Base-by-base conservation (phyloP, 495 filamentous ascomycete genomes). In the Niebla homalea region DNA sequence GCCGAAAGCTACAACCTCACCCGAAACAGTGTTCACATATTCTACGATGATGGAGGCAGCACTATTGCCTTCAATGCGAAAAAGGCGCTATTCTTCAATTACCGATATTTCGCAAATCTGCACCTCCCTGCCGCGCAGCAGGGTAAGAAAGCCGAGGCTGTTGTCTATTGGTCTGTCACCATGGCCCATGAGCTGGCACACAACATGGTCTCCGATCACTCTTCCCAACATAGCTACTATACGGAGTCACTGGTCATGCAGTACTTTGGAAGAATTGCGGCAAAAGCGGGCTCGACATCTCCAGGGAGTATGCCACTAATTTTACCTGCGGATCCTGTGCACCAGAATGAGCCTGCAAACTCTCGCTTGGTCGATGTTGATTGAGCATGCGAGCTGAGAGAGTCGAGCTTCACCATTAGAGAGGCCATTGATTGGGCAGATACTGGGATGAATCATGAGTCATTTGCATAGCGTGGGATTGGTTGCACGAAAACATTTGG, bases 111-210 rank as follows among this genome's bases (percentile, higher is more conserved):
- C 57, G 72, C 81, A 45, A 77, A 89, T 56, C 64, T 94, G 25
- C 92, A 98, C 63, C 66, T 74, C 46, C 61, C 63, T 23, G 60
- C 70, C 15, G 54, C 72, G 14, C 67, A 71, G 15, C 62, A 67
- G 52, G 61, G 57, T 32, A 37, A 67, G 20, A 57, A 36, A 20
- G 62, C 70, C 40, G 79, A 89, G 36, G 87, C 89, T 1, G 62
- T 81, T 35, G 75, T 83, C 7, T 94, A 89, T 69, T 98, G 92
- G 92, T 95, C 82, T 76, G 81, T 95, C 41, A 84, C 85, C 14
- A 60, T 94, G 51, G 89, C 86, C 43, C 92, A 98, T 64, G 92
- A 98, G 67, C 63, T 98, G 57, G 89, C 93, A 43, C 92, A 98
- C 65, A 97, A 97, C 60, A 63, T 98, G 29, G 85, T 94, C 12